Conservation (phyloP, 495 filamentous ascomycete genomes). For the Rostrohypoxylon terebratum region DNA sequence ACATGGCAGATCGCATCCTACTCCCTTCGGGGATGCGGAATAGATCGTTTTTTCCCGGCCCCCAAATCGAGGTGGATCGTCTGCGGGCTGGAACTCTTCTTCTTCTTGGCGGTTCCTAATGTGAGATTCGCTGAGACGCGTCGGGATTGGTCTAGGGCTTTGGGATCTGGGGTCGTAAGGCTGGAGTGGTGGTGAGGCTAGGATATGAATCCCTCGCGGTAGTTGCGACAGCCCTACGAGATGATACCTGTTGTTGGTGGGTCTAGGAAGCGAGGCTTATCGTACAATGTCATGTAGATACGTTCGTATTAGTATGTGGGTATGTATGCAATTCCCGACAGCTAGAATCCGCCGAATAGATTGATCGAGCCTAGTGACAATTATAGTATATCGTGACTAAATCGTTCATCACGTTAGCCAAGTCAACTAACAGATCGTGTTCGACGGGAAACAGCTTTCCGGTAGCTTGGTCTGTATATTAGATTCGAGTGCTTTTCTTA, state of each 20-base stretch:
- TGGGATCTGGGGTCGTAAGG: constrained; percentile 29
- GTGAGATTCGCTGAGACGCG: constrained; percentile 4
- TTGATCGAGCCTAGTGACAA: constrained; percentile 15
- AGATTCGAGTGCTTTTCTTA: constrained; percentile 29
- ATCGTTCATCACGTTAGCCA: not conserved
- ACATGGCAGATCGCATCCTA: constrained; percentile 16
- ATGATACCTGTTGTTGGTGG: constrained; percentile 6
- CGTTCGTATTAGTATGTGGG: not conserved
- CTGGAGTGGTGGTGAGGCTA: constrained; percentile 24
- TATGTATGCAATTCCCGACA: constrained; percentile 3
- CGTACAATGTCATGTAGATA: not conserved
- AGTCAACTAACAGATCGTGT: constrained; percentile 11
- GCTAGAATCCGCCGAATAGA: not conserved
- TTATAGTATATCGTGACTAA: constrained; percentile 26
- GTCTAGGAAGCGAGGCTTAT: constrained; percentile 9
- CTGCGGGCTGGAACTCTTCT: not conserved
- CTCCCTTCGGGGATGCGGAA: constrained; percentile 2
- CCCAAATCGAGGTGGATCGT: not conserved
- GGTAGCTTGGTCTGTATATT: constrained; percentile 2
- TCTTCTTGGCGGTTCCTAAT: not conserved
- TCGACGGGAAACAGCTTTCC: constrained; percentile 6
- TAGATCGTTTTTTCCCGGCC: not conserved
- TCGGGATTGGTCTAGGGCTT: constrained; percentile 1
- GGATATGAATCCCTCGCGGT: constrained; percentile 16
- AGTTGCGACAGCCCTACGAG: constrained; percentile 10